A percentile compares a stretch with the other conserved stretches of the same genome.
These are phyloP conservation scores for Trypanosoma boissoni DNA, from an alignment of 208 protist genomes.

Conservation along the genomic window DNA sequence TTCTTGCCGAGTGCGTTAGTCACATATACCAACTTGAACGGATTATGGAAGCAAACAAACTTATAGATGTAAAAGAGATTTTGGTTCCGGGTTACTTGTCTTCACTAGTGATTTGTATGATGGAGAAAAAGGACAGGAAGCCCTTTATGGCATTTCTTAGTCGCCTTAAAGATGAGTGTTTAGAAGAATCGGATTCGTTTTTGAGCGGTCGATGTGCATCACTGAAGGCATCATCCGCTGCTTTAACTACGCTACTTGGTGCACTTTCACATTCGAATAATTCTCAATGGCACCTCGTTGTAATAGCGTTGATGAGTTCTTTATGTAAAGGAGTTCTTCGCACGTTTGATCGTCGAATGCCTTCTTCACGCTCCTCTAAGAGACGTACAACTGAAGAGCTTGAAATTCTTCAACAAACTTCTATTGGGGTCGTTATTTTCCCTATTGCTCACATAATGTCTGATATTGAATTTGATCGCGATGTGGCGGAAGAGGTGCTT, in stretches of 20 bases:
- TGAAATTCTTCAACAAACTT: slow-evolving; percentile 60
- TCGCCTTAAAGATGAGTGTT: slow-evolving; percentile 69
- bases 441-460: slow-evolving; percentile 76
- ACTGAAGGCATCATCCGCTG: slow-evolving; percentile 28
- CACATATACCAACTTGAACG: slow-evolving; percentile 82
- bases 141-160: slow-evolving; percentile 81
- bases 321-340: slow-evolving; percentile 58
- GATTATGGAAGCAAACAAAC: slow-evolving; percentile 56
- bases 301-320: slow-evolving; percentile 63
- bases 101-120: slow-evolving; percentile 54
- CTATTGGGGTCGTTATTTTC: slow-evolving; percentile 74
- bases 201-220: slow-evolving; percentile 20
- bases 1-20: slow-evolving; percentile 76
- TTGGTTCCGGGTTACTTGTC: slow-evolving; percentile 56
- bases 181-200: slow-evolving; percentile 51
- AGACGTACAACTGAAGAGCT: slow-evolving; percentile 3
- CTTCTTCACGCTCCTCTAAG: slow-evolving; percentile 6
- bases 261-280: slow-evolving; percentile 63
- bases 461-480: slow-evolving; percentile 53
- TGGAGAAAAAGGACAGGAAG: slow-evolving; percentile 76
- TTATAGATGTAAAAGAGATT: slow-evolving; percentile 67
- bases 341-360: slow-evolving; percentile 47
- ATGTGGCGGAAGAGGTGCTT: slow-evolving; percentile 53
- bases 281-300: slow-evolving; percentile 76
- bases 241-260: slow-evolving; percentile 56